Base-by-base conservation (phyloP, 768 basidiomycete species). In the Hydnum rufescens region DNA sequence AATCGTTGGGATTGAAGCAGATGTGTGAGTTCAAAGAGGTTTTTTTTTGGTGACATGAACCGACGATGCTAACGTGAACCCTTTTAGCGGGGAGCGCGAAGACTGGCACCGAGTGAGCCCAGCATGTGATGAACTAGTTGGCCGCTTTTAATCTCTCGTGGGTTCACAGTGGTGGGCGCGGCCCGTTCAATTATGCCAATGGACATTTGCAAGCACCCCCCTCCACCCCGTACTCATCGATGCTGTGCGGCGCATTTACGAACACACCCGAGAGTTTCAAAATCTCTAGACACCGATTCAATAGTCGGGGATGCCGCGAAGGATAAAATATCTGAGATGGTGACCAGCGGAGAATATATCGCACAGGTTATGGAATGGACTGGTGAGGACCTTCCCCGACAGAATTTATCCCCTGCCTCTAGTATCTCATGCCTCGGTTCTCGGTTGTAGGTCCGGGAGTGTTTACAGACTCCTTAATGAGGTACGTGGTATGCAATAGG, bases 181-280 rank as follows among this genome's bases (percentile, higher is more conserved):
- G 1, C 65, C 69, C 54, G 60, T 71, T 0, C 69, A 69, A 55
- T 62, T 71, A 25, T 65, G 65, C 1, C 70, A 71, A 57, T 71
- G 70, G 70, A 70, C 69, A 1, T 61, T 71, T 51, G 61, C 65
- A 0, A 62, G 64, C 1, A 58, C 67, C 0, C 67, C 66, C 8
- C 57, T 57, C 31, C 70, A 71, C 52, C 70, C 70, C 13, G 64
- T 70, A 39, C 53, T 66, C n/a, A 58, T 71, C 49, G 66, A 68
- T 44, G 63, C 64, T 4, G 43, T 70, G 3, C 59, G 66, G 3
- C 63, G 67, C 2, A 62, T 71, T 51, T 55, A 61, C 34, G 63
- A 64, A 25, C 16, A 25, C 8, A 13, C 8, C 34, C 13, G 13
- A 8, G 13, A 47, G 13, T 13, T 47, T 47, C 8, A 47, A 8